Percentiles rank a stretch among this genome's conserved stretches.
phyloP scores from a whole-genome alignment of 305 asterid species.

The Rubia tinctorum region DNA sequence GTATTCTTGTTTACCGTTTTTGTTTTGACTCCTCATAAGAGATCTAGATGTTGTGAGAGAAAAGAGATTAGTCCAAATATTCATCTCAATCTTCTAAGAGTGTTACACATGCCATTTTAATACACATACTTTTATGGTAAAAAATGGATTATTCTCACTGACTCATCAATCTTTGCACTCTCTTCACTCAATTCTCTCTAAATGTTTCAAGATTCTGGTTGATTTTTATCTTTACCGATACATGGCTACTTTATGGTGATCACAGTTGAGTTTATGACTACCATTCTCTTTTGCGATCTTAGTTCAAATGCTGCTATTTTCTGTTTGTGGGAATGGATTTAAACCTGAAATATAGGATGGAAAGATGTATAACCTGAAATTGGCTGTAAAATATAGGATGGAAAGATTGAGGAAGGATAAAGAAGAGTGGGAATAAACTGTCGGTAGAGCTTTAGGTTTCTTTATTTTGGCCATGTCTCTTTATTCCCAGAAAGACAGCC shows the following conservation, averaged over 20 bases:
- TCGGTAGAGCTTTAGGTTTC: not conserved
- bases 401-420: not conserved
- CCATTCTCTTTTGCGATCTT: not conserved
- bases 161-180: no score
- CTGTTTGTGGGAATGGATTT: not conserved
- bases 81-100: no score
- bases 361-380: no score
- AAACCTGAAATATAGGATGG: no score
- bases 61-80: not conserved
- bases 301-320: not conserved
- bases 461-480: not conserved
- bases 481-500: slow-evolving; percentile 5
- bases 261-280: not conserved
- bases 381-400: not conserved
- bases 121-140: no score
- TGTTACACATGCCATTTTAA: no score
- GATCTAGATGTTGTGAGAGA: not conserved
- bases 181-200: no score
- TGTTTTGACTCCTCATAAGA: not conserved
- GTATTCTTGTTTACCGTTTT: not conserved
- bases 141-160: not conserved
- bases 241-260: not conserved
- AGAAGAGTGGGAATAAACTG: not conserved
- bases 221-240: not conserved
- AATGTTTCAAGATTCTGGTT: no score